A percentile compares a stretch with the other conserved stretches of the same genome.
Evolutionary conservation across 1,139 yeast species (phyloP).

Genomic region (Debaryomycetaceae sp.): DNA sequence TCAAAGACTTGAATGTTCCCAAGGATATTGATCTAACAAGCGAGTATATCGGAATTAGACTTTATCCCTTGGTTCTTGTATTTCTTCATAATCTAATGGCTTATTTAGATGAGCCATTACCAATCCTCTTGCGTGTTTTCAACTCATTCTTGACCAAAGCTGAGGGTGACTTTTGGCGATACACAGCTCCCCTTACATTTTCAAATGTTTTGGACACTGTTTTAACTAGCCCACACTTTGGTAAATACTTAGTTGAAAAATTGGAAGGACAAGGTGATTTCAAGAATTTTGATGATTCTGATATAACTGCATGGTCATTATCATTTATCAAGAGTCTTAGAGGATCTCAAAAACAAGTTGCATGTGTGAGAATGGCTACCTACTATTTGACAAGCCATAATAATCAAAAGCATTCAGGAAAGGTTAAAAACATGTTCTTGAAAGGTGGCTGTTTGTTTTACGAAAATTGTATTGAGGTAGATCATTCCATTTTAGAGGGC

Average conservation of each 20-base stretch:
- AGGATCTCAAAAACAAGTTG: slow-evolving; percentile 38
- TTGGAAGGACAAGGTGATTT: slow-evolving; percentile 4
- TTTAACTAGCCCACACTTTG: slow-evolving; percentile 36
- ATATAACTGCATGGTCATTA: slow-evolving; percentile 42
- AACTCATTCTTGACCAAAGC: slow-evolving; percentile 37
- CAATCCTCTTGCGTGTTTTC: slow-evolving; percentile 49
- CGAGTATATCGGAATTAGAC: slow-evolving; percentile 34
- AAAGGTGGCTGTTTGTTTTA: slow-evolving; percentile 12
- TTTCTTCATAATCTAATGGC: slow-evolving; percentile 51
- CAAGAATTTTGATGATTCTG: slow-evolving; percentile 14
- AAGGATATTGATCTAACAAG: slow-evolving; percentile 42
- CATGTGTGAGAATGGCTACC: slow-evolving; percentile 38
- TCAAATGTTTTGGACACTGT: slow-evolving; percentile 55
- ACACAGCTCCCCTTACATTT: slow-evolving; percentile 48
- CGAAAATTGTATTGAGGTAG: slow-evolving; percentile 10
- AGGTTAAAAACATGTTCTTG: neutral
- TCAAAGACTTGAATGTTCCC: slow-evolving; percentile 40
- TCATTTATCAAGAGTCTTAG: slow-evolving; percentile 32
- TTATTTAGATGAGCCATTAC: slow-evolving; percentile 50
- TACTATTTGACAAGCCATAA: slow-evolving; percentile 16
- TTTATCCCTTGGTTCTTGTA: slow-evolving; percentile 43
- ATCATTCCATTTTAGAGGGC: slow-evolving; percentile 12
- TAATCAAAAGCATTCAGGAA: slow-evolving; percentile 8
- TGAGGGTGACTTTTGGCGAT: slow-evolving; percentile 47
- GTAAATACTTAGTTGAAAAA: slow-evolving; percentile 9